Percentiles rank a stretch among this genome's conserved stretches.
These are phyloP conservation scores for Syzygium malaccense DNA, from an alignment of 441 rosid species.

Conservation along the genomic window DNA sequence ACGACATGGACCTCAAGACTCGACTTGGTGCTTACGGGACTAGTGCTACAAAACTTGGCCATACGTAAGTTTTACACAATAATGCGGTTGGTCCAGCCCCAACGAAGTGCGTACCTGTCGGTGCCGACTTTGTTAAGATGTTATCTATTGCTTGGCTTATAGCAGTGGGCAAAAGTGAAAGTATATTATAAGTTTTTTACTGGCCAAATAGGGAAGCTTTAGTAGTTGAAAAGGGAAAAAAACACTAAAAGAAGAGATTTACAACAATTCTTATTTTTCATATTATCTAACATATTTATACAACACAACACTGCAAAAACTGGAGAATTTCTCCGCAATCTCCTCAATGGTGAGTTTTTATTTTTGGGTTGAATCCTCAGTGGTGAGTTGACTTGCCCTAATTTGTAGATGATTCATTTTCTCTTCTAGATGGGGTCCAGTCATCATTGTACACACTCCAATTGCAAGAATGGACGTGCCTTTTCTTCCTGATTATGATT, in stretches of 20 bases:
- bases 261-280: too few relatives aligned
- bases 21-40: not conserved
- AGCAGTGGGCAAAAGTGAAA: not conserved
- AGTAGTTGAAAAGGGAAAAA: too few relatives aligned
- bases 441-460: not conserved
- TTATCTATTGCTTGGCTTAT: too few relatives aligned
- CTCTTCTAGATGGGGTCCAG: not conserved
- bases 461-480: not conserved
- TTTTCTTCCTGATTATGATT: not conserved
- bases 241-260: too few relatives aligned
- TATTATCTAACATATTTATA: too few relatives aligned
- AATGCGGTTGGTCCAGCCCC: too few relatives aligned
- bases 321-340: not conserved
- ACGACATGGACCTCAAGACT: not conserved
- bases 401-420: not conserved
- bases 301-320: not conserved
- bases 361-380: not conserved
- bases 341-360: not conserved
- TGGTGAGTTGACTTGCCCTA: not conserved
- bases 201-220: too few relatives aligned
- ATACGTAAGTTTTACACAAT: too few relatives aligned
- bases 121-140: not conserved
- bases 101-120: too few relatives aligned
- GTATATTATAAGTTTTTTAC: too few relatives aligned
- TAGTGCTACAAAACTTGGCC: not conserved